Conservation (phyloP, 129 eudicot genomes). For the Solidago caesia region DNA sequence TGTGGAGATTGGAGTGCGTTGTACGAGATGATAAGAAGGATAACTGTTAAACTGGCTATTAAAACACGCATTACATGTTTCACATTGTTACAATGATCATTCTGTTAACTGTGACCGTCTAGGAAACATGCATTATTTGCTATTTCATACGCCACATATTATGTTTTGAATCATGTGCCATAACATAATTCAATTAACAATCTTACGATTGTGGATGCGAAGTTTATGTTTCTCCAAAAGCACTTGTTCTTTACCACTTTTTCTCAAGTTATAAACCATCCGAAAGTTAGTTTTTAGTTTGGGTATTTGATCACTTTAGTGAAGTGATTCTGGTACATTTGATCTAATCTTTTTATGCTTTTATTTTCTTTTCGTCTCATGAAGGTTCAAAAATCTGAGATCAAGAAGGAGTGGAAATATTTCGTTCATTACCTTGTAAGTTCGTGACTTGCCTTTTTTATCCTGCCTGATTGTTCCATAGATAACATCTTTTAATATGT, state of each 20-base stretch:
- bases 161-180: slow-evolving; percentile 5
- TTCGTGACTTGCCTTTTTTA: slow-evolving; percentile 17
- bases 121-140: neutral
- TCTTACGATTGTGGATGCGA: slow-evolving; percentile 8
- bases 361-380: slow-evolving; percentile 18
- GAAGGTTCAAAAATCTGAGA: slow-evolving; percentile 83
- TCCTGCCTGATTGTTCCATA: neutral
- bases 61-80: slow-evolving; percentile 14
- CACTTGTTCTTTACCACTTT: neutral
- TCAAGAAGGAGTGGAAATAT: slow-evolving; percentile 66
- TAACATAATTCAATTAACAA: neutral
- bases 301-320: slow-evolving; percentile 13
- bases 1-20: neutral
- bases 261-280: neutral
- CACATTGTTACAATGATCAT: slow-evolving; percentile 7
- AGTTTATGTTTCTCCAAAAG: slow-evolving; percentile 9
- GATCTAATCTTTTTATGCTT: slow-evolving; percentile 21
- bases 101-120: neutral
- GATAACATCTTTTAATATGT: slow-evolving; percentile 3
- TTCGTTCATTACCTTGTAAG: slow-evolving; percentile 95
- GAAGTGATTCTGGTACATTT: slow-evolving; percentile 13
- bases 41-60: neutral
- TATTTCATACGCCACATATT: slow-evolving; percentile 6
- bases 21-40: neutral
- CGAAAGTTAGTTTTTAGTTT: neutral